Evolutionary conservation across 345 rosid genomes (phyloP), one percentile per base, ranked within the genome.

Genomic region (Atalantia buxifolia): DNA sequence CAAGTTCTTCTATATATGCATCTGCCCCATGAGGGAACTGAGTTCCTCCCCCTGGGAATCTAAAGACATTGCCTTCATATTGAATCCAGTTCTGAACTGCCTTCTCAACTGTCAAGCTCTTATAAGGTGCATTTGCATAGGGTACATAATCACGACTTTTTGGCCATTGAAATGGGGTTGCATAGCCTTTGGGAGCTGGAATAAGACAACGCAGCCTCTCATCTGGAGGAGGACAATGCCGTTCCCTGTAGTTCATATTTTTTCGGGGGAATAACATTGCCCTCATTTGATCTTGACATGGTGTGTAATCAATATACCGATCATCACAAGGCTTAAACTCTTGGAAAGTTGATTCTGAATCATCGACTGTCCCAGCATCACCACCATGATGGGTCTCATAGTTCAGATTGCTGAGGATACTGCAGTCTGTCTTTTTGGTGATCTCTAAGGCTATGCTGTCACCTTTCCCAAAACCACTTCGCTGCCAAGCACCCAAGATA

Each of bases 21-120:
- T 88, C 90, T 9, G 91, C 91, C 60, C 93, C 93, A 14, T 91
- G 84, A 70, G 95, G 95, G 66, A 90, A 91, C 81, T 86, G 89
- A 63, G 91, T 90, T 73, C 93, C 95, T 28, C 93, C 95, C 71
- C 95, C 93, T 10, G 95, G 93, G 76, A 91, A 90, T 72, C 87
- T 88, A 78, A 90, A 90, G 42, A 91, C 91, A 74, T 85, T 86
- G 61, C 95, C 95, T 82, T 90, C 92, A 71, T 81, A 91, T 71
- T 84, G 88, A 76, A 91, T 84, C 95, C 95, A 91, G 60, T 91
- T 91, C 77, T 91, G 95, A 70, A 86, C 84, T 69, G 92, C 90
- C 88, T 90, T 91, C 82, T 90, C 93, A 71, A 91, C 93, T 0
- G 93, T 86, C 80, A 91, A 86, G 86, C 89, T 87, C 86, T 88